Evolutionary conservation across 2,329 filamentous ascomycete species (phyloP).

Genomic region (Ophiocordyceps polyrhachis-furcata): DNA sequence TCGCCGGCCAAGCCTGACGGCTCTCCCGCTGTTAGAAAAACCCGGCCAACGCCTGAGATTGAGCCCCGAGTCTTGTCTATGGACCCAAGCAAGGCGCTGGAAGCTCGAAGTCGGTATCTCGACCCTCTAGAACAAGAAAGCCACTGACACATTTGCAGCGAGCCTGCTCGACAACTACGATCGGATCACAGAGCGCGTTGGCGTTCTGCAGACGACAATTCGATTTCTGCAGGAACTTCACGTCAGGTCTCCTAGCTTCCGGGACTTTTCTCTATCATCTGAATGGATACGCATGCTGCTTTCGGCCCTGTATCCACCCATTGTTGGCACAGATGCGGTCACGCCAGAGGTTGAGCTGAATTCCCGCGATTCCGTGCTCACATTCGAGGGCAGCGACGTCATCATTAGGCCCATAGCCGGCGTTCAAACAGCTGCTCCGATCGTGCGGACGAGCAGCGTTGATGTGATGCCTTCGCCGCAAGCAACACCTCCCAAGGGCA

Average conservation of each 20-base stretch:
- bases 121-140: neutral
- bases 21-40: neutral
- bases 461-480: conserved; percentile 29
- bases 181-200: conserved; percentile 31
- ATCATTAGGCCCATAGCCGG: conserved; percentile 53
- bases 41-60: conserved; percentile 2
- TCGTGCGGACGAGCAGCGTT: conserved; percentile 52
- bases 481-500: conserved; percentile 30
- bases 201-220: conserved; percentile 56
- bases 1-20: conserved; percentile 22
- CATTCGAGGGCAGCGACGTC: conserved; percentile 71
- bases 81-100: conserved; percentile 43
- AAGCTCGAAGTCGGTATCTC: conserved; percentile 28
- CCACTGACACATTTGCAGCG: conserved; percentile 3
- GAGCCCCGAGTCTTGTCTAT: conserved; percentile 39
- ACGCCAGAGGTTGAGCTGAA: conserved; percentile 74
- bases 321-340: conserved; percentile 72
- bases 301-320: conserved; percentile 64
- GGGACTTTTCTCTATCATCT: conserved; percentile 64
- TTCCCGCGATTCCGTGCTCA: conserved; percentile 61
- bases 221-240: conserved; percentile 68
- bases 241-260: conserved; percentile 54
- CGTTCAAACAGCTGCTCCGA: conserved; percentile 42
- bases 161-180: conserved; percentile 22
- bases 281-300: conserved; percentile 69